phyloP scores from a whole-genome alignment of 345 rosid species.

The Lumnitzera littorea region DNA sequence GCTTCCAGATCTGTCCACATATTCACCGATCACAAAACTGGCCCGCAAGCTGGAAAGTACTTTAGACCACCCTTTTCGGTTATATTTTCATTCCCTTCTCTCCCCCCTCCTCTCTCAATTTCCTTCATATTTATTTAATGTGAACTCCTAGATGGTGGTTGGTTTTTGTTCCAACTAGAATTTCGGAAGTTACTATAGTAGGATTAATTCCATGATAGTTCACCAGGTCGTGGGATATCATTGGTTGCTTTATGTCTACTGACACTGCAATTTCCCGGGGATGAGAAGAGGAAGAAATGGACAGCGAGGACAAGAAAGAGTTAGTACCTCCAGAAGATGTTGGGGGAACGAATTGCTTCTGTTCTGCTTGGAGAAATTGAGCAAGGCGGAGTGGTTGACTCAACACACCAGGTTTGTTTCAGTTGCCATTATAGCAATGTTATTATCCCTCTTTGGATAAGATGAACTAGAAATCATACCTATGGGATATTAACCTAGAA shows the following conservation, averaged over 20 bases:
- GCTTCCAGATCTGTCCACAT: constrained; percentile 83
- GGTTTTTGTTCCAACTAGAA: background rate
- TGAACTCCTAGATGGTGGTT: background rate
- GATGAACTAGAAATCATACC: too few species aligned
- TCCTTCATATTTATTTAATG: too few species aligned
- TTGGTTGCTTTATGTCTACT: constrained; percentile 76
- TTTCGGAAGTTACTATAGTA: too few species aligned
- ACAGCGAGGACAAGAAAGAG: constrained; percentile 50
- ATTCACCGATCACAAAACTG: constrained; percentile 57
- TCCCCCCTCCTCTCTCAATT: too few species aligned
- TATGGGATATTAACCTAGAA: too few species aligned
- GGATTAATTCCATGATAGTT: constrained; percentile 36
- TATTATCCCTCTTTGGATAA: too few species aligned
- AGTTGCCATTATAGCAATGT: too few species aligned
- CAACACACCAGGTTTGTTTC: constrained; percentile 66
- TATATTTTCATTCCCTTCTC: too few species aligned
- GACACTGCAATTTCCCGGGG: constrained; percentile 61
- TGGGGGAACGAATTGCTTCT: constrained; percentile 80
- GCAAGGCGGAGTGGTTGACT: constrained; percentile 94
- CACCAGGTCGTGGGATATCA: constrained; percentile 88
- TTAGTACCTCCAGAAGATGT: constrained; percentile 60
- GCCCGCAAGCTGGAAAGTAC: constrained; percentile 86
- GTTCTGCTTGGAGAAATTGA: constrained; percentile 80
- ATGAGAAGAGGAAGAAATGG: constrained; percentile 28
- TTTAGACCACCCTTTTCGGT: constrained; percentile 1